These are phyloP conservation scores for Wallemia mellicola DNA, from an alignment of 1,284 basidiomycete genomes.

Conservation along the genomic window DNA sequence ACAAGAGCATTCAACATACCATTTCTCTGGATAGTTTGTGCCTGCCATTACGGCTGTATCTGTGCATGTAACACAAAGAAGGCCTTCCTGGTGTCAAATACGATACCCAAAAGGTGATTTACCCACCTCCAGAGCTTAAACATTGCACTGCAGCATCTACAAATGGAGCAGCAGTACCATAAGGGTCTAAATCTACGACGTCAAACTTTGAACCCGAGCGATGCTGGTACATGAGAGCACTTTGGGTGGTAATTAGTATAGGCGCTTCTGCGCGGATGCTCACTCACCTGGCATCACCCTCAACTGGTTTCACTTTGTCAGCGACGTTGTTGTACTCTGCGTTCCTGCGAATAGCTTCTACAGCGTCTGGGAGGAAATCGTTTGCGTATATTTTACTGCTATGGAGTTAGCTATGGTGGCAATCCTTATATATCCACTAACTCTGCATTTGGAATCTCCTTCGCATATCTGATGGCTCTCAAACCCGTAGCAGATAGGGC, in stretches of 20 bases:
- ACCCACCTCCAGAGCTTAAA: conserved; percentile 59
- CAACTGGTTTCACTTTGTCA: conserved; percentile 46
- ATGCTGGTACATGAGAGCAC: conserved; percentile 45
- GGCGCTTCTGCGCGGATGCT: not conserved
- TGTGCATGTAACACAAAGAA: conserved; percentile 87
- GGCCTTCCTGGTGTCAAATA: too few relatives aligned
- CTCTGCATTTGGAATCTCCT: conserved; percentile 83
- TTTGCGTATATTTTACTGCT: conserved; percentile 79
- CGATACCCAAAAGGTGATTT: too few relatives aligned
- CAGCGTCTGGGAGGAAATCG: conserved; percentile 57
- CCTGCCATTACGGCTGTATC: conserved; percentile 82
- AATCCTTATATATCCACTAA: too few relatives aligned
- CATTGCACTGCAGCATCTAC: conserved; percentile 88
- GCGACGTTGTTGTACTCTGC: conserved; percentile 61
- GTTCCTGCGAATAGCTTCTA: conserved; percentile 62
- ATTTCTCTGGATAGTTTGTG: conserved; percentile 86
- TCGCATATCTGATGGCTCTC: conserved; percentile 84
- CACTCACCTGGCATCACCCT: conserved; percentile 70
- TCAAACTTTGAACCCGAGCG: conserved; percentile 49
- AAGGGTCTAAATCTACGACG: conserved; percentile 86
- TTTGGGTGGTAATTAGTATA: not conserved
- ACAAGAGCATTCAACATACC: conserved; percentile 21
- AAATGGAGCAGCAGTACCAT: conserved; percentile 88
- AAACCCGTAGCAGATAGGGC: conserved; percentile 85
- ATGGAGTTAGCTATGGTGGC: too few relatives aligned